These are phyloP conservation scores for Paraleonurus japonicus DNA, from an alignment of 257 asterid species.

Conservation along the genomic window DNA sequence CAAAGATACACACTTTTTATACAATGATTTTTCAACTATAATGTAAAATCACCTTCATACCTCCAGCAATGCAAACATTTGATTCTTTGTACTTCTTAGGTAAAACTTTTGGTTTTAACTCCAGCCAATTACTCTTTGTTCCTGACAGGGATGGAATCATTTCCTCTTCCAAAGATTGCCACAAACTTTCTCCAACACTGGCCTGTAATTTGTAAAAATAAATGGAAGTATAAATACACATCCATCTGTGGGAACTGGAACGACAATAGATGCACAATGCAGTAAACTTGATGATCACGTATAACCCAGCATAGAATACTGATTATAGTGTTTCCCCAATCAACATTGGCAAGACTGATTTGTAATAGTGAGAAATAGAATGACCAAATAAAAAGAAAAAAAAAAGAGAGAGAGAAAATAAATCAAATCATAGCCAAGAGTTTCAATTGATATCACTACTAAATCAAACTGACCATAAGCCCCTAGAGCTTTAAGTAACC, in stretches of 20 bases:
- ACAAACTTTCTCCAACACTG: slow-evolving; percentile 64
- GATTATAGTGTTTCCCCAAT: slow-evolving; percentile 2
- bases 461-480: slow-evolving; percentile 5
- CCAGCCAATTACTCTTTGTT: slow-evolving; percentile 86
- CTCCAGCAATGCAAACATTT: slow-evolving; percentile 96
- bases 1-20: background rate
- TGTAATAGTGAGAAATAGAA: background rate
- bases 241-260: background rate
- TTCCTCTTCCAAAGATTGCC: slow-evolving; percentile 88
- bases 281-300: slow-evolving; percentile 15
- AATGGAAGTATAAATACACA: slow-evolving; percentile 8
- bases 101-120: slow-evolving; percentile 57
- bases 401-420: slow-evolving; percentile 9
- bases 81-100: slow-evolving; percentile 73
- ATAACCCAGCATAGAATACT: slow-evolving; percentile 3
- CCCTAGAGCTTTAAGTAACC: slow-evolving; percentile 5
- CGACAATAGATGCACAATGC: background rate
- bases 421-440: slow-evolving; percentile 10
- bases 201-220: slow-evolving; percentile 47
- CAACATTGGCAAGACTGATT: slow-evolving; percentile 16
- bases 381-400: background rate
- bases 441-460: background rate
- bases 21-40: slow-evolving; percentile 25
- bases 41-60: slow-evolving; percentile 56
- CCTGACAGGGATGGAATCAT: slow-evolving; percentile 66